Percentiles rank a stretch among this genome's conserved stretches.
Evolutionary conservation across 495 filamentous ascomycete species (phyloP).

Genomic region (Neurospora tetraspora): DNA sequence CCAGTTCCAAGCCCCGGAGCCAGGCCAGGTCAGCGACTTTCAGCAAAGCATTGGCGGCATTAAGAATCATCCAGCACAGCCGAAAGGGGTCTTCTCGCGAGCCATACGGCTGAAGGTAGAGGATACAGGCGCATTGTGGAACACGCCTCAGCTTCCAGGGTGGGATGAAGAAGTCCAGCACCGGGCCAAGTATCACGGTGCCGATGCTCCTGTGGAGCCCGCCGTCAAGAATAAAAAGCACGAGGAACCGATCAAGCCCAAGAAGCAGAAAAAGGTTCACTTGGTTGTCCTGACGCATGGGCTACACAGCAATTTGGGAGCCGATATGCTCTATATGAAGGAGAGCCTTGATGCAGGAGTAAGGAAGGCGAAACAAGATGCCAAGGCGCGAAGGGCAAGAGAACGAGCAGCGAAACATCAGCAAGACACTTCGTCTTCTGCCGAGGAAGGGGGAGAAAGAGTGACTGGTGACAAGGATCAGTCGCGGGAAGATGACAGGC

Average conservation of each 20-base stretch:
- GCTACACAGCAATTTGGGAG: constrained; percentile 90
- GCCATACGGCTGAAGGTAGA: constrained; percentile 71
- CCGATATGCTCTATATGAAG: constrained; percentile 95
- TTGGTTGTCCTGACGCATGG: constrained; percentile 91
- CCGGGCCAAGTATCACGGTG: constrained; percentile 21
- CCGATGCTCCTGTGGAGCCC: constrained; percentile 12
- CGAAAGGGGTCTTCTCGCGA: constrained; percentile 67
- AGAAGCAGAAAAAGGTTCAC: constrained; percentile 65
- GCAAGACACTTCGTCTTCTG: constrained; percentile 28
- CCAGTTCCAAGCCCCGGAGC: constrained; percentile 34
- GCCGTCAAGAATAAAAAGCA: not conserved
- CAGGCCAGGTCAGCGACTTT: constrained; percentile 67
- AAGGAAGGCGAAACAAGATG: constrained; percentile 54
- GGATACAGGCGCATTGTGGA: constrained; percentile 84
- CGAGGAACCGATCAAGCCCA: constrained; percentile 8
- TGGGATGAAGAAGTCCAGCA: constrained; percentile 36
- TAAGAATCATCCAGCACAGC: constrained; percentile 36
- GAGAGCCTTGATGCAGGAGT: constrained; percentile 87
- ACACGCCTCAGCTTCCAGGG: constrained; percentile 68
- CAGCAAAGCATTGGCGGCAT: constrained; percentile 39
- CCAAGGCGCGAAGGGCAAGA: constrained; percentile 44
- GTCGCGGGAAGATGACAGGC: constrained; percentile 9
- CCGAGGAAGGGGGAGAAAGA: constrained; percentile 32
- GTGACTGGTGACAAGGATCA: not conserved
- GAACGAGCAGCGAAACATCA: constrained; percentile 21